phyloP scores from a whole-genome alignment of 345 rosid genomes.

The Trapa incisa region DNA sequence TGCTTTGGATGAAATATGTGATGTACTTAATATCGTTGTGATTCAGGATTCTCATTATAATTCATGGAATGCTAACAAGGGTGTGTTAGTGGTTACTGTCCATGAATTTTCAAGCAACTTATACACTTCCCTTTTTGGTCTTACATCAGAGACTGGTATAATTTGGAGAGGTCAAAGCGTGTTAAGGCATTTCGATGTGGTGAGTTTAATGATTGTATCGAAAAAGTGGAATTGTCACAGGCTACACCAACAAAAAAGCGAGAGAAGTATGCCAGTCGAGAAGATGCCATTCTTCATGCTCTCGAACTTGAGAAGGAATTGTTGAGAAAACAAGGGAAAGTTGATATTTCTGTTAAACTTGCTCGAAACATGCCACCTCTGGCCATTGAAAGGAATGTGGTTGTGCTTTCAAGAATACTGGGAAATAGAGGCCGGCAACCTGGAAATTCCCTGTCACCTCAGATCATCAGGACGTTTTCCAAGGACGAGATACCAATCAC shows the following conservation, averaged over 20 bases:
- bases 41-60: background rate
- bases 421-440: slow-evolving; percentile 29
- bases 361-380: slow-evolving; percentile 26
- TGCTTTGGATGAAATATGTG: background rate
- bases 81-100: background rate
- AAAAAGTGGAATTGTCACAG: slow-evolving; percentile 69
- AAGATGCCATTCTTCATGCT: slow-evolving; percentile 98
- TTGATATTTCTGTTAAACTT: slow-evolving; percentile 17
- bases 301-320: slow-evolving; percentile 88
- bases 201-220: slow-evolving; percentile 92
- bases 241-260: slow-evolving; percentile 75
- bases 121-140: background rate
- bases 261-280: slow-evolving; percentile 98
- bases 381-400: slow-evolving; percentile 27
- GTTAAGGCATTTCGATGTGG: slow-evolving; percentile 97
- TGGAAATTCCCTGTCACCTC: slow-evolving; percentile 22
- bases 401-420: slow-evolving; percentile 23
- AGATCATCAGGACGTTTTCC: slow-evolving; percentile 12
- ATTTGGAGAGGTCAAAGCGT: slow-evolving; percentile 94
- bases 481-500: slow-evolving; percentile 19
- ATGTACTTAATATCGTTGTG: background rate
- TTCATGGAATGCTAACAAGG: background rate
- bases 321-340: slow-evolving; percentile 42
- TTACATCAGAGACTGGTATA: slow-evolving; percentile 86
- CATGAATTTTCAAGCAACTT: background rate